Evolutionary conservation across 768 basidiomycete genomes (phyloP), one percentile per base, ranked within the genome.

Genomic region (Suillus subalutaceus): DNA sequence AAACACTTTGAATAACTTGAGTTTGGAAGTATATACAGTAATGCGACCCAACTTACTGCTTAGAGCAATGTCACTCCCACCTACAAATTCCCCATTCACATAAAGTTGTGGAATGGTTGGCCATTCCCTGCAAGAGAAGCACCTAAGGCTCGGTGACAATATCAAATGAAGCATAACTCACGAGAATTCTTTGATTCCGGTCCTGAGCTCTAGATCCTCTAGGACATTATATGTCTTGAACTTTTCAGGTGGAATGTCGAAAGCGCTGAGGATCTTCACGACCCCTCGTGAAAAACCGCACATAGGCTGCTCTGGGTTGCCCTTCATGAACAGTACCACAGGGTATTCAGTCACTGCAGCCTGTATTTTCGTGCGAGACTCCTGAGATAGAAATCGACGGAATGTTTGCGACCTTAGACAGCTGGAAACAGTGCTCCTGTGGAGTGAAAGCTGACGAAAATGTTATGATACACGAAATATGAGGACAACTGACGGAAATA

Each of bases 321-420:
- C 97, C 76, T 99, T 99, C 97, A 99, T 99, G 82, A 99, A 99
- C 6, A 99, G 82, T 1, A 99, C 97, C 7, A 99, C 85, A 0
- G 96, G 96, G 53, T 86, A 87, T 1, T 85, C 80, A 9, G 83
- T 79, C 35, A 99, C 85, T 3, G 96, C 95, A 70, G 87, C 77
- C 74, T 91, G 85, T n/a, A 94, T 87, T 71, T 85, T 79, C 13
- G 82, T 70, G 26, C 90, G 86, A 6, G 85, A 81, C 66, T 92
- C 86, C 40, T 88, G 82, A 5, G 88, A 86, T 57, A 94, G 81
- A 69, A 83, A 85, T 35, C 92, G 85, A 70, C 76, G 72, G 32
- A 56, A 62, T 2, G 50, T 26, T 26, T 37, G 65, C 16, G 65
- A 55, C 38, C 35, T 50, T 15, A 64, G 52, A 50, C 37, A 56